Evolutionary conservation across 2,329 filamentous ascomycete species (phyloP), one percentile per base, ranked within the genome.

Genomic region (Colletotrichum paranaense): DNA sequence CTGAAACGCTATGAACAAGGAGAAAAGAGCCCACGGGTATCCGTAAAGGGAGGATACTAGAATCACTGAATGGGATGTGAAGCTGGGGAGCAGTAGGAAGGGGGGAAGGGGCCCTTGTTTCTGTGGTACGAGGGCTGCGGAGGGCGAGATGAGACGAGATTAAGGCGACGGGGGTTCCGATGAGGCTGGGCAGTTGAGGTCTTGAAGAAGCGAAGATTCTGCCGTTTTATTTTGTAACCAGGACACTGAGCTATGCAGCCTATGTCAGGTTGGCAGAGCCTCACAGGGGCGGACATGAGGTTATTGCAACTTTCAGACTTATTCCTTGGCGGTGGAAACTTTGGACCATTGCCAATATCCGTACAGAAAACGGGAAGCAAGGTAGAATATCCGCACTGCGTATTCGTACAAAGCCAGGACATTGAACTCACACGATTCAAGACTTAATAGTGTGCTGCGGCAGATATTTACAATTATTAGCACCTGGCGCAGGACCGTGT

Each of bases 141-240:
- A 35, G 32, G 19, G 46, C 58, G 65, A 72, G 52, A 62, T 56
- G 65, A 68, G 58, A 56, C 49, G 67, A 71, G 62, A 70, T 65
- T 65, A 59, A 24, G 38, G 62, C 24, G 24, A 63, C 28, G 46
- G 16, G 30, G 22, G 65, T 6, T 49, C 46, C 6, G 35, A 38
- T 28, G 49, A 67, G 28, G 35, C 68, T 55, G 12, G 32, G n/a
- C 46, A 62, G 57, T 30, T 52, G 30, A 35, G 24, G 53, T 14
- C 35, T 58, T 11, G 12, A 49, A 72, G 26, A 35, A 66, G 67
- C 55, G 69, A 69, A 24, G n/a, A 38, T 49, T 73, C 28, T 58
- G 32, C 24, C 30, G 42, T 38, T 22, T 68, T 68, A 6, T 58
- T 58, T 4, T 7, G 6, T 8, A 42, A 8, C 38, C 3, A 63